Conservation (phyloP, 2,329 filamentous ascomycete species). For the Didymella arachidicola region DNA sequence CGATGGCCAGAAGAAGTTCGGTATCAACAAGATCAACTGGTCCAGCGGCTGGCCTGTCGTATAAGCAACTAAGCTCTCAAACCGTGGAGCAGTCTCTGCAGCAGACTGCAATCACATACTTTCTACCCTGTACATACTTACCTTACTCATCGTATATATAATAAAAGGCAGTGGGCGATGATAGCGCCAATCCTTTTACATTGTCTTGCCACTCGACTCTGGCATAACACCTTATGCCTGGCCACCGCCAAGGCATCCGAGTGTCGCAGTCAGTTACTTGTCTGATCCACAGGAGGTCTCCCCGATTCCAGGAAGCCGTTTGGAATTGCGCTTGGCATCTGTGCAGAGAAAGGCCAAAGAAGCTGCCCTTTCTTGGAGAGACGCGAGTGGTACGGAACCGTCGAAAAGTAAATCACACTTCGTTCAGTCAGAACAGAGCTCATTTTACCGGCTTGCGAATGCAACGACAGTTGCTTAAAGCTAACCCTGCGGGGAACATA, state of each 20-base stretch:
- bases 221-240: not conserved
- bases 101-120: not conserved
- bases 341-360: not conserved
- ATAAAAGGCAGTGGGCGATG: not conserved
- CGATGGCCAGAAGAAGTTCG: slow-evolving; percentile 61
- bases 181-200: not conserved
- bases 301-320: not conserved
- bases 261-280: not conserved
- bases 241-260: not conserved
- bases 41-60: slow-evolving; percentile 60
- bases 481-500: too few species aligned
- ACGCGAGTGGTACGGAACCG: not conserved
- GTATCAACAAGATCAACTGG: slow-evolving; percentile 61
- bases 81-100: not conserved
- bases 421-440: too few species aligned
- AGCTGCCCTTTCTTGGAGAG: not conserved
- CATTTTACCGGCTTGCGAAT: too few species aligned
- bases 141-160: slow-evolving; percentile 3
- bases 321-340: not conserved
- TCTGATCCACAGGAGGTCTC: not conserved
- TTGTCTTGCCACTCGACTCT: not conserved
- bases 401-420: not conserved
- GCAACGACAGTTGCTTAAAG: too few species aligned
- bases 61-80: slow-evolving; percentile 19
- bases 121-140: slow-evolving; percentile 13